Evolutionary conservation across 208 protist genomes (phyloP).

Genomic region (Leishmania gerbilli): DNA sequence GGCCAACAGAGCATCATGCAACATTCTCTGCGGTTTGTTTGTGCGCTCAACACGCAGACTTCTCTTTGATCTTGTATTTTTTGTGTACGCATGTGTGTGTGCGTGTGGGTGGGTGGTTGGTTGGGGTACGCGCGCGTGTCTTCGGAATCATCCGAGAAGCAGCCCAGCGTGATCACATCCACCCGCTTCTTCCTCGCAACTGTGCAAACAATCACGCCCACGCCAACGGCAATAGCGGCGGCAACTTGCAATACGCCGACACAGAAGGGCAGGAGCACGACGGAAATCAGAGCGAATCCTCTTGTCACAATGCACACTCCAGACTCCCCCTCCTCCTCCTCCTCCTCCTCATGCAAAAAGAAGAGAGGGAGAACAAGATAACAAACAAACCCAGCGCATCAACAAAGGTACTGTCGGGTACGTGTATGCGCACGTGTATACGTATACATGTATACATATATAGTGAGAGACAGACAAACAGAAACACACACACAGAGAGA

Average conservation of each 20-base stretch:
- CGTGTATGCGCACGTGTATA: no score
- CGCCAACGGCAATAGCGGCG: not conserved
- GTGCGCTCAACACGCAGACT: not conserved
- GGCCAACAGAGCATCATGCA: not conserved
- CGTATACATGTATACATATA: not conserved
- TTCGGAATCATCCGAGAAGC: not conserved
- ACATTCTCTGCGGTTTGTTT: not conserved
- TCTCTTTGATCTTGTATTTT: not conserved
- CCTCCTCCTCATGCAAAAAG: not conserved
- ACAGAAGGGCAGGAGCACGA: not conserved
- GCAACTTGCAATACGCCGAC: not conserved
- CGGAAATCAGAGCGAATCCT: not conserved
- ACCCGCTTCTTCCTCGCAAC: not conserved
- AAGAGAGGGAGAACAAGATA: constrained; percentile 7
- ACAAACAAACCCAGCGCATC: not conserved
- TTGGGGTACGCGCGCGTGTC: not conserved
- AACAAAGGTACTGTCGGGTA: not conserved
- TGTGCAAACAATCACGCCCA: not conserved
- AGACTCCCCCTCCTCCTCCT: not conserved
- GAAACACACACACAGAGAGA: no score
- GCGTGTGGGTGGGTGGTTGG: not conserved
- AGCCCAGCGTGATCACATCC: not conserved
- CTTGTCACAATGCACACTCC: not conserved
- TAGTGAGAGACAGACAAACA: no score
- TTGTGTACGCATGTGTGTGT: not conserved